These are phyloP conservation scores for Eucalyptus tenuipes DNA, from an alignment of 345 rosid genomes.

Conservation along the genomic window DNA sequence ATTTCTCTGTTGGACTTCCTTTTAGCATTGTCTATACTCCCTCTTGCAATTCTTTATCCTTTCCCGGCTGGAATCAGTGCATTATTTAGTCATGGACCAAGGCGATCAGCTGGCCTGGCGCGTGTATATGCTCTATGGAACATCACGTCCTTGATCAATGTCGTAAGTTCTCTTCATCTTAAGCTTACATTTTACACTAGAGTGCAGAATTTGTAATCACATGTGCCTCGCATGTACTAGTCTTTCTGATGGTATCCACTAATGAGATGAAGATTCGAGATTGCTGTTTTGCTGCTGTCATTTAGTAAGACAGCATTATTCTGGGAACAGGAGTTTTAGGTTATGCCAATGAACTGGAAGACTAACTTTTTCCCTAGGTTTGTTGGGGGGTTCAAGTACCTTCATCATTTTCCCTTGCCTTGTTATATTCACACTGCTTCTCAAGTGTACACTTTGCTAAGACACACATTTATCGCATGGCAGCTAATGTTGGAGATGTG, in stretches of 20 bases:
- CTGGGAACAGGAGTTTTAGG: neutral
- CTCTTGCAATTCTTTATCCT: slow-evolving; percentile 68
- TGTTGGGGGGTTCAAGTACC: neutral
- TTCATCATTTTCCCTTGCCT: neutral
- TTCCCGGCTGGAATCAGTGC: slow-evolving; percentile 95
- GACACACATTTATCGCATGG: neutral
- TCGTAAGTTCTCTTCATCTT: slow-evolving; percentile 39
- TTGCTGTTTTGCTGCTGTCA: neutral
- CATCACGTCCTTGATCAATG: slow-evolving; percentile 59
- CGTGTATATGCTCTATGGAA: slow-evolving; percentile 92
- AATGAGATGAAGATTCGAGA: neutral
- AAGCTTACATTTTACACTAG: neutral
- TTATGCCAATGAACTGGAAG: neutral
- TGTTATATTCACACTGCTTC: neutral
- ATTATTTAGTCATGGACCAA: slow-evolving; percentile 84
- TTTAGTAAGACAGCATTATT: neutral
- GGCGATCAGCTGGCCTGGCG: slow-evolving; percentile 73
- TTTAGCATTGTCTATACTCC: slow-evolving; percentile 54
- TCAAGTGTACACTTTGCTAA: neutral
- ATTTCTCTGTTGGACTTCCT: slow-evolving; percentile 58
- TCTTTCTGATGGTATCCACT: neutral
- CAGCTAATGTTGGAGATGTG: neutral
- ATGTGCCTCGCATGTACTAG: neutral
- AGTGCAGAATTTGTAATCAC: neutral
- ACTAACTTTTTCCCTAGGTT: neutral